Evolutionary conservation across 192 early-diverging fungal genomes (phyloP), one percentile per base, ranked within the genome.

Genomic region (Coemansia sp.): DNA sequence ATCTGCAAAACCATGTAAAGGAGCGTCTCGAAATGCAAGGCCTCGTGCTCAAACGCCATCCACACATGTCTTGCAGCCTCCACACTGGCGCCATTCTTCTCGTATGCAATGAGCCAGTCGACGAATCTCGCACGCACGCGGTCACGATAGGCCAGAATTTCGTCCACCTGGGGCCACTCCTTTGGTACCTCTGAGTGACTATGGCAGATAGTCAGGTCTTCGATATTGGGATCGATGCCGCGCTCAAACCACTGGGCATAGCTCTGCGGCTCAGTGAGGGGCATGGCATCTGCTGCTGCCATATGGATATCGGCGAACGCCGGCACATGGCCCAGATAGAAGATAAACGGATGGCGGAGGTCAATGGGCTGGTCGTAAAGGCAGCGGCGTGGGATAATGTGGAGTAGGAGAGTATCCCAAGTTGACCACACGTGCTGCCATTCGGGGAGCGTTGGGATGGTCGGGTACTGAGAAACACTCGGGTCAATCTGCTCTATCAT

Each of bases 11-110:
- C 72, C 93, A 97, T 97, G 65, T 95, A 94, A 2, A 97, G 73
- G 18, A 97, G 38, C 0, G 95, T 97, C 72, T 97, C 95, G 8
- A 94, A 72, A 62, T 97, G 95, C 93, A 95, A 90, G 1, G 89
- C 93, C 64, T 97, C 91, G 70, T 97, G 95, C 72, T 97, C 95
- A 82, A 91, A 95, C 12, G 84, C 81, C 94, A 97, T 95, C 86
- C 86, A 93, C 21, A 95, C 28, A 14, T 87, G 86, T 20, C 92
- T 82, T 6, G 81, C 86, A 25, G 60, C 65, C 16, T 64, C 55
- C 11, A 48, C 65, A 13, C 64, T 33, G 12, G 38, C 41, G 1
- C 57, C 38, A 14, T 47, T 21, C 45, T 28, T 59, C 52, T 67
- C 62, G 55, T 73, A 67, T 42, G 25, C 47, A 2, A 31, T 43